A percentile compares a stretch with the other conserved stretches of the same genome.
These are phyloP conservation scores for Pestalotiopsis sp. DNA, from an alignment of 2,329 filamentous ascomycete species.

Conservation along the genomic window DNA sequence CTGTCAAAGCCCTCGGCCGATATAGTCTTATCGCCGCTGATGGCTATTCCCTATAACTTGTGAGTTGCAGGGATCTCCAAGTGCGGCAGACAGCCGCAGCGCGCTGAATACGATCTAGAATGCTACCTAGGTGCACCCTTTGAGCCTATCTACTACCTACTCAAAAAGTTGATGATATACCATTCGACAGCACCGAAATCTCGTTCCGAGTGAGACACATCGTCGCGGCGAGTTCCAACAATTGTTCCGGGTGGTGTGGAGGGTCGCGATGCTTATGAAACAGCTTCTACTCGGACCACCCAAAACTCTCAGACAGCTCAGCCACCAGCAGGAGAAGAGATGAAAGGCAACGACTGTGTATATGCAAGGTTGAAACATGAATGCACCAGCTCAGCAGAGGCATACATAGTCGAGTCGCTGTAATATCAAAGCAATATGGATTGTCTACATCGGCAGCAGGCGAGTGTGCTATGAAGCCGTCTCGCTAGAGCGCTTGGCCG, in stretches of 20 bases:
- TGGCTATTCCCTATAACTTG: background rate
- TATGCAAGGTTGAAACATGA: slow-evolving; percentile 7
- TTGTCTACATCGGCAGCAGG: background rate
- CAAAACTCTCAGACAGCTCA: slow-evolving; percentile 7
- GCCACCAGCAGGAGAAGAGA: background rate
- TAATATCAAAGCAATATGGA: background rate
- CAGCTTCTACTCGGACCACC: background rate
- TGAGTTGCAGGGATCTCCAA: background rate
- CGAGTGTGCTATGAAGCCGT: background rate
- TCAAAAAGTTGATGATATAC: background rate
- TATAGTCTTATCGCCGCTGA: background rate
- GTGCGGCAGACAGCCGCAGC: background rate
- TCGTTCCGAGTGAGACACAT: background rate
- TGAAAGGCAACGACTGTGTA: background rate
- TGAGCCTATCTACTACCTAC: background rate
- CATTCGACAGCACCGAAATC: background rate
- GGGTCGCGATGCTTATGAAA: slow-evolving; percentile 4
- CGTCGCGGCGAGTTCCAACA: background rate
- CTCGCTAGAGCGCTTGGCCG: background rate
- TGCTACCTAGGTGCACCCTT: background rate
- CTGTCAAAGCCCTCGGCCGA: background rate
- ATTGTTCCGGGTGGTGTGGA: slow-evolving; percentile 4
- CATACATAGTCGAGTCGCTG: background rate
- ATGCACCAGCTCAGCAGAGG: background rate
- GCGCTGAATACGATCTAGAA: background rate